Evolutionary conservation across 352 stramenopile species (phyloP), one percentile per base, ranked within the genome.

Genomic region (Pythium rhizo-oryzae): DNA sequence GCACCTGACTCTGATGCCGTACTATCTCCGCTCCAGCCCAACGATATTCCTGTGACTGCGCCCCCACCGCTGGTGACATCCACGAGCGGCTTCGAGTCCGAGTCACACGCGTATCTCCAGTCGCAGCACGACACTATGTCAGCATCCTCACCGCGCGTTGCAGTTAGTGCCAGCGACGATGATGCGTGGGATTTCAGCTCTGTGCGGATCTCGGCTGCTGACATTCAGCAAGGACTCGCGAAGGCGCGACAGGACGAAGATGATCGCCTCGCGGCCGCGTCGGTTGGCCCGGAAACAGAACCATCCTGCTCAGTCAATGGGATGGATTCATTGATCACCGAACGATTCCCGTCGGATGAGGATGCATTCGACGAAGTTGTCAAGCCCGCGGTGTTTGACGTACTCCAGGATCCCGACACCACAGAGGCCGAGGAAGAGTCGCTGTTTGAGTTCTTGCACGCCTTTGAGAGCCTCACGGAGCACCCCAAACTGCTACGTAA

Each of bases 101-200:
- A 67, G 41, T 70, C 59, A 18, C 65, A 72, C 43, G 56, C 55
- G 4, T 77, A 63, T 60, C 53, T 73, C 25, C 70, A 76, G 12
- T 44, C 53, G n/a, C 35, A 21, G 30, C 33, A 47, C 19, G 21
- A 37, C 30, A 47, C 33, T n/a, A 11, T 47, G 6, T 23, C 30
- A 7, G 15, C 15, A 47, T 47, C 41, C 3, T 59, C 53, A 13
- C 33, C 37, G 4, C 19, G 15, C 2, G 16, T 24, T 6, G 28
- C 15, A 30, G 25, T 35, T 11, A 44, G 21, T 15, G 39, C n/a
- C 6, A 28, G 7, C 11, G 67, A 69, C 23, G 82, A 89, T 44
- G 90, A 82, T 18, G 81, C 76, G 7, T 94, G 86, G 86, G 84
- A 94, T 72, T 94, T 94, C 49, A 84, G 90, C 47, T 93, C 84